Base-by-base conservation (phyloP, 78 protist genomes). In the Chrysochromulina parva region DNA sequence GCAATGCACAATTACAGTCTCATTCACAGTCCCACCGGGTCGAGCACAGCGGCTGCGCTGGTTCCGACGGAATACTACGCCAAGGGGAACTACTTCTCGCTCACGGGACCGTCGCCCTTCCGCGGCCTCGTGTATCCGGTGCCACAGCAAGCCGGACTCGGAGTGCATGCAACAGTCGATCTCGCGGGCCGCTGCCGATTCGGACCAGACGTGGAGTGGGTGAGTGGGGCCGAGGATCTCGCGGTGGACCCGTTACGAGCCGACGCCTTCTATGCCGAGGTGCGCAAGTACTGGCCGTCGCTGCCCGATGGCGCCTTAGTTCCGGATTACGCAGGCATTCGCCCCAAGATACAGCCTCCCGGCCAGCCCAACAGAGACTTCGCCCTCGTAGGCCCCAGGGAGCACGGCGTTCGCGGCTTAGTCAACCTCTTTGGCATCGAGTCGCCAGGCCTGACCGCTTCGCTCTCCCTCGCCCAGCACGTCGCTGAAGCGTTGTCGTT, bases 131-230 rank as follows among this genome's bases (percentile, higher is more conserved):
- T 76, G 3, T 76, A 76, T 59, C 85, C 85, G 20, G 11, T 76
- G 60, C 85, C 85, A 3, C 22, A 76, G n/a, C 60, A 1, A 9
- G 85, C 60, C 10, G 91, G 91, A 19, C 85, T 88, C 14, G 85
- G 91, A 0, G 91, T 57, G 58, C 91, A 74, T 58, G 78, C 78
- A 10, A 54, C 80, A 16, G 10, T 88, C 58, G 91, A 88, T 19
- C 28, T 71, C 48, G 84, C 58, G 28, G 91, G 91, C 10, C 60
- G 24, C 16, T 9, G 74, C 54, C 81, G 91, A 7, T 71, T 88
- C 55, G 91, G 91, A 54, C 85, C 91, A 3, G 91, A 88, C 47
- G 85, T 19, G 50, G n/a, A 69, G 48, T 69, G n/a, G 55, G 76
- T 38, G 38, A 38, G 38, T 38, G 38, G 38, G 38, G 38, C 38